A percentile compares a stretch with the other conserved stretches of the same genome.
Conservation (phyloP, 805 yeast species). For the Kluyveromyces wickerhamii region DNA sequence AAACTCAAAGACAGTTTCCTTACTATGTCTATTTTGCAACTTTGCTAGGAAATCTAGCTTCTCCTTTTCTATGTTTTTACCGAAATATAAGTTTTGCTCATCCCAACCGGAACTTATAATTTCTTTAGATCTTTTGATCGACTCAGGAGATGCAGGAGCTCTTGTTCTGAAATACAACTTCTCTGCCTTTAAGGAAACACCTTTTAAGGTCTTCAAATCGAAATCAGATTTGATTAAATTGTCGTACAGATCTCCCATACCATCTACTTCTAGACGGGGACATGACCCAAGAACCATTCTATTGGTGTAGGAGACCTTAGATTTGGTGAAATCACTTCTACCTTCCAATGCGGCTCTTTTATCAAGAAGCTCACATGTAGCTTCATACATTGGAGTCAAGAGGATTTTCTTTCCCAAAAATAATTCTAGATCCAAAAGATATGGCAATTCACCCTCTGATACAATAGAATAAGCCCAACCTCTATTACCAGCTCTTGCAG, state of each 20-base stretch:
- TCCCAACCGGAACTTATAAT: slow-evolving; percentile 78
- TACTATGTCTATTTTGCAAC: slow-evolving; percentile 57
- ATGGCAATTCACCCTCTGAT: slow-evolving; percentile 80
- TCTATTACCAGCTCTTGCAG: slow-evolving; percentile 96
- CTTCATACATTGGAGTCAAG: slow-evolving; percentile 60
- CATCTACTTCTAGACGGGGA: slow-evolving; percentile 68
- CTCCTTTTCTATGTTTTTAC: slow-evolving; percentile 65
- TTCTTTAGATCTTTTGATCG: slow-evolving; percentile 80
- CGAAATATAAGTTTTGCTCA: slow-evolving; percentile 73
- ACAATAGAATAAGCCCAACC: slow-evolving; percentile 97
- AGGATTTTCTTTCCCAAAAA: slow-evolving; percentile 79
- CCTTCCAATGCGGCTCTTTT: slow-evolving; percentile 36
- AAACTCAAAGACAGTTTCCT: slow-evolving; percentile 94
- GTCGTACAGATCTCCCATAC: slow-evolving; percentile 62
- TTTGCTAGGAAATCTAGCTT: slow-evolving; percentile 65
- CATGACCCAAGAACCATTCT: slow-evolving; percentile 76
- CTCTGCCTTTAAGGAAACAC: slow-evolving; percentile 82
- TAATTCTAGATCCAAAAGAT: slow-evolving; percentile 79
- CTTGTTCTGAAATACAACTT: slow-evolving; percentile 79
- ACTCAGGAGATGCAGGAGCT: slow-evolving; percentile 76
- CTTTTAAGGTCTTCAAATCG: slow-evolving; percentile 56
- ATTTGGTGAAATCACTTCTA: slow-evolving; percentile 35
- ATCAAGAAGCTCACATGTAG: slow-evolving; percentile 46
- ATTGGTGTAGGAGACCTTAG: slow-evolving; percentile 62
- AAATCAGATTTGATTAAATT: slow-evolving; percentile 52